Evolutionary conservation across 352 stramenopile genomes (phyloP), one percentile per base, ranked within the genome.

Genomic region (Pythium guiyangense): DNA sequence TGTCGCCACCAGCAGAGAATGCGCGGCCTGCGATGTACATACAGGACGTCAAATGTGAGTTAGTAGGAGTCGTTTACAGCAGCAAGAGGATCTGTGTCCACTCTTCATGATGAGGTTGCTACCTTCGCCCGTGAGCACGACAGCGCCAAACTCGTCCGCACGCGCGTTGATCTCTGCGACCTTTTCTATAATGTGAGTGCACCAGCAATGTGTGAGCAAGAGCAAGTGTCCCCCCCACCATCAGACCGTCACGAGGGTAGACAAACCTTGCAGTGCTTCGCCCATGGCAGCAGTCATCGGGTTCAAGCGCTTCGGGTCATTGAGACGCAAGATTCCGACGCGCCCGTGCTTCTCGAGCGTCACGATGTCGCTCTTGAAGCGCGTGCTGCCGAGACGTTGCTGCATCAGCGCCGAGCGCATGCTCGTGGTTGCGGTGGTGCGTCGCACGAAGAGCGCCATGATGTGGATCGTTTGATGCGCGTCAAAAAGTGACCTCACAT

Each of bases 1-100:
- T 66, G 64, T 96, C 81, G 10, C 90, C 90, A 35, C 90, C 90
- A 0, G 90, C 86, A 20, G 79, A 95, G 68, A 97, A 97, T n/a
- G 86, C 86, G 37, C 73, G 76, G 15, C 72, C 67, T 74, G 26
- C 9, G 10, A 25, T 15, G 9, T 1, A 3, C 6, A 27, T 6
- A 15, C 9, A 22, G 42, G 11, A 25, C 18, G 14, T 18, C 6
- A 11, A 12, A 11, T 12, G 31, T 11, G 31, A 37, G 31, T 11
- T 37, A 9, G 1, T 37, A n/a, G n/a, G n/a, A 11, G 31, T 37
- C 31, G 6, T n/a, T 6, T 3, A 2, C 12, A 3, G 11, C n/a
- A 47, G 49, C 17, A n/a, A 48, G 14, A 42, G 35, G 11, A 44
- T 43, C n/a, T n/a, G 17, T 34, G 4, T 55, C 4, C 15, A 4